Conservation (phyloP, 2,329 filamentous ascomycete genomes). For the Ceratocystis alfenasii region DNA sequence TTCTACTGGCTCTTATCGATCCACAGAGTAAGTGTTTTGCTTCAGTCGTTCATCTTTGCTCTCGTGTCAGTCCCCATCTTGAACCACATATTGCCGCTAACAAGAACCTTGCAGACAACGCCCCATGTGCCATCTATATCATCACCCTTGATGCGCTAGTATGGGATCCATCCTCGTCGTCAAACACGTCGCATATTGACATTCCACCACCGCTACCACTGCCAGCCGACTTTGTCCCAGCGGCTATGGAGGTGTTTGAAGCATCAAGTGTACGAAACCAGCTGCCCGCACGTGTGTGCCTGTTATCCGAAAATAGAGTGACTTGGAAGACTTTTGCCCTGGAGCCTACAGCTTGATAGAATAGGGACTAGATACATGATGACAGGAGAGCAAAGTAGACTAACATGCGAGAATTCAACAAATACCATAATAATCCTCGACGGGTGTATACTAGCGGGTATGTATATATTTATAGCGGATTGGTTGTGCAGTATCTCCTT, state of each 20-base stretch:
- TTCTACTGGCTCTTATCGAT: constrained; percentile 48
- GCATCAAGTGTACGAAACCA: constrained; percentile 35
- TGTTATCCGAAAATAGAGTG: constrained; percentile 39
- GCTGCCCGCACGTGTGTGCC: constrained; percentile 39
- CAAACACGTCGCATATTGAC: constrained; percentile 1
- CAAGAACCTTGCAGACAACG: constrained; percentile 1
- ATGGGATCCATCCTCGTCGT: constrained; percentile 8
- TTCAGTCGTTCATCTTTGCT: not conserved
- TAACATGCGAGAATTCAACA: not conserved
- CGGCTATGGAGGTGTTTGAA: constrained; percentile 42
- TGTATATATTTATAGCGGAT: not conserved
- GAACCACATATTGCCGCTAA: not conserved
- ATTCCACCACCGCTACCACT: constrained; percentile 21
- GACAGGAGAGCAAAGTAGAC: not conserved
- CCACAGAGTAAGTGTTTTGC: constrained; percentile 28
- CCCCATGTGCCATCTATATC: constrained; percentile 14
- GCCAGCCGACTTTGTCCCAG: constrained; percentile 30
- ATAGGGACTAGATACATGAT: not conserved
- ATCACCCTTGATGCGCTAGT: constrained; percentile 14
- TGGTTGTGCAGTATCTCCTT: not conserved
- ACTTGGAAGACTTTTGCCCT: constrained; percentile 39
- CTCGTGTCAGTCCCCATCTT: not conserved
- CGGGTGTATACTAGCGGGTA: not conserved
- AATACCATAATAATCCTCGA: not conserved
- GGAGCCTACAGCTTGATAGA: not conserved